phyloP scores from a whole-genome alignment of 2,329 filamentous ascomycete genomes.

The Colletotrichum costaricense region DNA sequence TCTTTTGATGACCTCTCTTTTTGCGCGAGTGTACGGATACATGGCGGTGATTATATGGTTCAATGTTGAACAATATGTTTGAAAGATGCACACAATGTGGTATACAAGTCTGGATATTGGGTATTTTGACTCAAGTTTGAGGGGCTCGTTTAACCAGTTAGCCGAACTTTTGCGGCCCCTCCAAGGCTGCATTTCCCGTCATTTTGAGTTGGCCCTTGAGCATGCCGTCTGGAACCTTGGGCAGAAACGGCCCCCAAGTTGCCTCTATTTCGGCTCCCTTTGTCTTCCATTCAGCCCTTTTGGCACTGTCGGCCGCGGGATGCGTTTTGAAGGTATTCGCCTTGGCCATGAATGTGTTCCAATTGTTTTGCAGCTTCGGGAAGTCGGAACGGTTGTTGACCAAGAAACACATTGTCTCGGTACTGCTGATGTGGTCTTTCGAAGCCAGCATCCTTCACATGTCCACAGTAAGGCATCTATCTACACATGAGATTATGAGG shows the following conservation, averaged over 20 bases:
- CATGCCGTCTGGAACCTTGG: conserved; percentile 2
- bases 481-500: not conserved
- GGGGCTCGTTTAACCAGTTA: not conserved
- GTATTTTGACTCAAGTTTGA: not conserved
- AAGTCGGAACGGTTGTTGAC: not conserved
- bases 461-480: not conserved
- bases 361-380: not conserved
- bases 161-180: not conserved
- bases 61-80: not conserved
- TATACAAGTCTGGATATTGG: not conserved
- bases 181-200: conserved; percentile 10
- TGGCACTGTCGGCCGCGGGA: not conserved
- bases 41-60: not conserved
- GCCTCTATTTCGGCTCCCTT: not conserved
- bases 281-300: not conserved
- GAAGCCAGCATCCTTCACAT: not conserved
- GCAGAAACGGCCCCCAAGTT: conserved; percentile 25
- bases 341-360: not conserved
- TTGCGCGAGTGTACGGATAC: not conserved
- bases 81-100: not conserved
- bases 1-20: not conserved
- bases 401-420: not conserved
- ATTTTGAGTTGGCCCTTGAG: not conserved
- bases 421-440: not conserved
- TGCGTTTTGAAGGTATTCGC: not conserved